phyloP scores from a whole-genome alignment of 2,329 filamentous ascomycete genomes.

The Fusarium avenaceum region DNA sequence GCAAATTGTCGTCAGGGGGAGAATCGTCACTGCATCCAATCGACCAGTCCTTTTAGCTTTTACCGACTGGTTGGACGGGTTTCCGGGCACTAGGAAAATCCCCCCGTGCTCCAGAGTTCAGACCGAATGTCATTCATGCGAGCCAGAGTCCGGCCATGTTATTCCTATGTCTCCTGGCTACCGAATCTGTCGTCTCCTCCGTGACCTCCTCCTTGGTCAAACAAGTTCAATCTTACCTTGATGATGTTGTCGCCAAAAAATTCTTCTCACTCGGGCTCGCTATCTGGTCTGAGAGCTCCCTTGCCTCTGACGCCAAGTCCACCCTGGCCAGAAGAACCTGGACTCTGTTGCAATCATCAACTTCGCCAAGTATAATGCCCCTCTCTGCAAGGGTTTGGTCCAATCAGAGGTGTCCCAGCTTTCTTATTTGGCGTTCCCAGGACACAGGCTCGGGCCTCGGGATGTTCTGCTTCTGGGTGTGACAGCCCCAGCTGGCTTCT shows the following conservation, averaged over 20 bases:
- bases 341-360: constrained; percentile 39
- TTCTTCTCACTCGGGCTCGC: constrained; percentile 23
- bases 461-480: constrained; percentile 50
- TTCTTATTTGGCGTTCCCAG: constrained; percentile 48
- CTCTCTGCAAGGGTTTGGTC: constrained; percentile 13
- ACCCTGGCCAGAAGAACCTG: constrained; percentile 32
- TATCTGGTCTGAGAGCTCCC: constrained; percentile 29
- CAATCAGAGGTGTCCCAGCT: constrained; percentile 51
- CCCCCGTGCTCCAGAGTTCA: constrained; percentile 11
- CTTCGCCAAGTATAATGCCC: constrained; percentile 26
- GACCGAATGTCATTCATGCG: neutral
- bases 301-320: constrained; percentile 32
- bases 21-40: neutral
- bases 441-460: constrained; percentile 51
- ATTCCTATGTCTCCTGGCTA: constrained; percentile 1
- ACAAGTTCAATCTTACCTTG: constrained; percentile 34
- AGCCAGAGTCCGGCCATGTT: neutral
- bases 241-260: constrained; percentile 15
- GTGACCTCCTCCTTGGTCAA: constrained; percentile 36
- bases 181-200: constrained; percentile 16
- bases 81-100: constrained; percentile 32
- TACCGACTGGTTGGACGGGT: constrained; percentile 43
- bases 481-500: constrained; percentile 40
- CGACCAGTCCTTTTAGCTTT: constrained; percentile 18
- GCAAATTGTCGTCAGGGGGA: constrained; percentile 35